Conservation (phyloP, 768 basidiomycete species). For the Podaxis rugospora region DNA sequence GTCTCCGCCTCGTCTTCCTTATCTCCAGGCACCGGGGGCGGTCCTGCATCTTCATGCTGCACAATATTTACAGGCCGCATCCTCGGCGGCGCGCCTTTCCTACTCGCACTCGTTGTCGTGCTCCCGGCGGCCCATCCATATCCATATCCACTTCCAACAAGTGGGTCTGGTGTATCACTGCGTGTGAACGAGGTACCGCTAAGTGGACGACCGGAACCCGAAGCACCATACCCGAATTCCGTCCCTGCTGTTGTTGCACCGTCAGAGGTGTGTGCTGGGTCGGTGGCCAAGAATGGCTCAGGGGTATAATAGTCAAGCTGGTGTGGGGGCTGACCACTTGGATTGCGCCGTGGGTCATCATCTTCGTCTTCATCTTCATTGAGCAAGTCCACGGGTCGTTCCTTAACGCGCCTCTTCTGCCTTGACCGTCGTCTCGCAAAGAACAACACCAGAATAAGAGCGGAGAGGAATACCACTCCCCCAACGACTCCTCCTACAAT, state of each 20-base stretch:
- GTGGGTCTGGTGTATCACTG: slow-evolving; percentile 42
- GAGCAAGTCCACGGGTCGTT: slow-evolving; percentile 66
- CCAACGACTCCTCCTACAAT: slow-evolving; percentile 53
- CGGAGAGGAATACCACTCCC: slow-evolving; percentile 41
- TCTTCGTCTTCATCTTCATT: slow-evolving; percentile 49
- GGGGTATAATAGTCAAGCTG: slow-evolving; percentile 56
- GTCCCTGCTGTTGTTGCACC: slow-evolving; percentile 1
- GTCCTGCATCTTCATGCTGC: slow-evolving; percentile 83
- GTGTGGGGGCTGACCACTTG: slow-evolving; percentile 47
- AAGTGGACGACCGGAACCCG: slow-evolving; percentile 23
- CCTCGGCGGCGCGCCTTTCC: slow-evolving; percentile 47
- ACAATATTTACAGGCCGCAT: slow-evolving; percentile 75
- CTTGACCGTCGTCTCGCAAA: slow-evolving; percentile 45
- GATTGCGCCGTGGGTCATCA: slow-evolving; percentile 21
- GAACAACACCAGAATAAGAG: slow-evolving; percentile 39
- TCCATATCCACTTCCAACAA: slow-evolving; percentile 15
- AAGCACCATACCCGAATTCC: slow-evolving; percentile 18
- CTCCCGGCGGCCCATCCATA: slow-evolving; percentile 17
- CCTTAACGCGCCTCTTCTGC: slow-evolving; percentile 34
- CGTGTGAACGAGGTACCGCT: slow-evolving; percentile 35
- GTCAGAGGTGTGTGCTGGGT: slow-evolving; percentile 44
- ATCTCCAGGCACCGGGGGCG: slow-evolving; percentile 29
- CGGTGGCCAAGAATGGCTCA: slow-evolving; percentile 71
- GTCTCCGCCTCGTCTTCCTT: slow-evolving; percentile 56
- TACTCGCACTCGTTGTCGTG: slow-evolving; percentile 25